Conservation (phyloP, 164 flowering plant species). For the Saururus chinensis region DNA sequence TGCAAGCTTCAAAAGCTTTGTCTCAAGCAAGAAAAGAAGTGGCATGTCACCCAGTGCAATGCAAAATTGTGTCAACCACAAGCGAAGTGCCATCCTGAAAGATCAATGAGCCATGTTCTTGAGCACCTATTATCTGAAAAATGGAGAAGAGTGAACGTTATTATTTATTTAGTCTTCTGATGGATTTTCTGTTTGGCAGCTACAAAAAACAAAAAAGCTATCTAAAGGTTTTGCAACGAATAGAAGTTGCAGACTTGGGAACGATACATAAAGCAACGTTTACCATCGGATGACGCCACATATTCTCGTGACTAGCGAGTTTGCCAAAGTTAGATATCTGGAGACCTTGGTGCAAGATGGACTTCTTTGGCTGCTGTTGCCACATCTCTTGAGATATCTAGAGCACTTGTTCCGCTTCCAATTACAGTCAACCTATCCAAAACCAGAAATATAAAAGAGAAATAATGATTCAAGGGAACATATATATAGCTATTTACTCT, state of each 20-base stretch:
- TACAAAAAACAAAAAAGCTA: too few species aligned
- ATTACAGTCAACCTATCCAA: conserved; percentile 7
- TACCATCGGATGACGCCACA: conserved; percentile 85
- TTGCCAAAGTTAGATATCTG: conserved; percentile 15
- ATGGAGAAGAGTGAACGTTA: too few species aligned
- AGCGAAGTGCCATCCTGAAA: background rate
- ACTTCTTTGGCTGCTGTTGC: conserved; percentile 77
- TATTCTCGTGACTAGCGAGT: conserved; percentile 41
- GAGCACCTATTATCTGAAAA: background rate
- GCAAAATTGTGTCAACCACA: background rate
- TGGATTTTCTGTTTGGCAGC: too few species aligned
- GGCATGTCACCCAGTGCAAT: background rate
- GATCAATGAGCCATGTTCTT: background rate
- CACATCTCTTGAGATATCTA: conserved; percentile 71
- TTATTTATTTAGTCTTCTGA: too few species aligned
- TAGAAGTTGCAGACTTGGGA: too few species aligned
- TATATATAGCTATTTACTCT: too few species aligned
- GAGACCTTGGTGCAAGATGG: conserved; percentile 56
- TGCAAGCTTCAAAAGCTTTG: background rate
- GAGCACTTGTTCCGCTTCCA: conserved; percentile 36
- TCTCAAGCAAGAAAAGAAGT: background rate
- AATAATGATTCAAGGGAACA: too few species aligned
- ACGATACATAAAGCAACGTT: conserved; percentile 3
- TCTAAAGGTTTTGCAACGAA: too few species aligned
- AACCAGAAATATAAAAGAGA: too few species aligned